These are phyloP conservation scores for Fusarium sp. DNA, from an alignment of 2,329 filamentous ascomycete genomes.

Conservation along the genomic window DNA sequence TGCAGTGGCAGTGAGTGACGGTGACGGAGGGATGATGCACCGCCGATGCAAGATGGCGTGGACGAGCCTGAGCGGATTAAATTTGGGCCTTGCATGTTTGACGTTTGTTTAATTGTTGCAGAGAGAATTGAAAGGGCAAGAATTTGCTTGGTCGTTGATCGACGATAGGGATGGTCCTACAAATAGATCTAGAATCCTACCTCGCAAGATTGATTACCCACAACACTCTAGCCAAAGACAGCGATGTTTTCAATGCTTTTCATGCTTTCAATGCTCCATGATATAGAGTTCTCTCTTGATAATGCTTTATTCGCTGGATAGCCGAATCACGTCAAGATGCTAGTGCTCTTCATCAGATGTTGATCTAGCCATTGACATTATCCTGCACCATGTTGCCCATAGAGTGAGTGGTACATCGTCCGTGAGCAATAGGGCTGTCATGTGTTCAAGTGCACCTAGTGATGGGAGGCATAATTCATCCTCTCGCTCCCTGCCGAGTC, in stretches of 20 bases:
- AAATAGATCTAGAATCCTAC: conserved; percentile 3
- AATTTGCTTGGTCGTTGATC: not conserved
- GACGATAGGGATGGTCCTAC: not conserved
- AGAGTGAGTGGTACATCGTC: not conserved
- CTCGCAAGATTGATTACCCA: not conserved
- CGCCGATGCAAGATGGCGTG: conserved; percentile 20
- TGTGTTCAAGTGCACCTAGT: not conserved
- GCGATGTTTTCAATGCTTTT: not conserved
- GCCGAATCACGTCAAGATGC: not conserved
- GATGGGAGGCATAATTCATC: not conserved
- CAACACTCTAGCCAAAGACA: not conserved
- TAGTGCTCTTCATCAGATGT: not conserved
- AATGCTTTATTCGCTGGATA: not conserved
- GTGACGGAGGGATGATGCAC: conserved; percentile 13
- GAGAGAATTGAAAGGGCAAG: not conserved
- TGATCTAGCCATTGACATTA: not conserved
- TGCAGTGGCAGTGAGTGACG: not conserved
- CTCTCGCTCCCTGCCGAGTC: not conserved
- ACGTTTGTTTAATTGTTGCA: not conserved
- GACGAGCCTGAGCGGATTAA: conserved; percentile 5
- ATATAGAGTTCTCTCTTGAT: not conserved
- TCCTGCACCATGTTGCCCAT: not conserved
- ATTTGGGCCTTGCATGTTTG: conserved; percentile 3
- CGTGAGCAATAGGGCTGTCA: not conserved
- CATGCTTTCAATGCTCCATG: not conserved